A percentile compares a stretch with the other conserved stretches of the same genome.
Conservation (phyloP, 225 moss, liverwort and hornwort genomes). For the Thuidium tamariscinum region DNA sequence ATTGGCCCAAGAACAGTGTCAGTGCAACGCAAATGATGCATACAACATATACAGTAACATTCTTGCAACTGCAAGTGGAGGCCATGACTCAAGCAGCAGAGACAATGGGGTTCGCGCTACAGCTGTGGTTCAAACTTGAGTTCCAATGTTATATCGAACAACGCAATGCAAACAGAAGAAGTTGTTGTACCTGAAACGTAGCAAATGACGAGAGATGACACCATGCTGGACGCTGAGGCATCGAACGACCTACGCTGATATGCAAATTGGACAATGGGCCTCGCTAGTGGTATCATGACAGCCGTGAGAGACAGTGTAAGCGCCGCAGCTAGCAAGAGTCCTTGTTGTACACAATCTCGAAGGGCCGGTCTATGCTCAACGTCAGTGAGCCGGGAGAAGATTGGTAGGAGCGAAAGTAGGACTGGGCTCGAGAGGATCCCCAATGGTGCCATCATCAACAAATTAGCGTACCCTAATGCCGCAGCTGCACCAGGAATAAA, state of each 20-base stretch:
- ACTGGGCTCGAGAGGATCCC: slow-evolving; percentile 88
- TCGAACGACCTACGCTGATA: slow-evolving; percentile 75
- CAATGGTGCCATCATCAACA: slow-evolving; percentile 90
- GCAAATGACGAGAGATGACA: slow-evolving; percentile 78
- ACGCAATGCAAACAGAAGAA: background rate
- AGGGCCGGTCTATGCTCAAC: slow-evolving; percentile 37
- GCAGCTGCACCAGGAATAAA: slow-evolving; percentile 94
- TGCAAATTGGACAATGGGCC: slow-evolving; percentile 65
- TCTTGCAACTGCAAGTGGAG: background rate
- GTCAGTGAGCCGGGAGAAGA: slow-evolving; percentile 67
- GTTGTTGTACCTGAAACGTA: slow-evolving; percentile 46
- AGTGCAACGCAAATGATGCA: background rate
- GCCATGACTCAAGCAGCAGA: background rate
- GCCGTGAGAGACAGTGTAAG: slow-evolving; percentile 66
- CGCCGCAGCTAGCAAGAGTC: slow-evolving; percentile 56
- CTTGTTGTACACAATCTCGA: slow-evolving; percentile 71
- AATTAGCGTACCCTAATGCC: slow-evolving; percentile 84
- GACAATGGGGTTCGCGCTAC: background rate
- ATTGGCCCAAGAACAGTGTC: background rate
- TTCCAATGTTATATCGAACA: background rate
- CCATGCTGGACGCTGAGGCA: slow-evolving; percentile 54
- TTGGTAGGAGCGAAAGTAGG: slow-evolving; percentile 62
- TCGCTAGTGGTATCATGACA: slow-evolving; percentile 63
- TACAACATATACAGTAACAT: background rate
- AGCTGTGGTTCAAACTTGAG: background rate